Percentiles rank a stretch among this genome's conserved stretches.
Evolutionary conservation across 371 early-diverging fungal species (phyloP).

Genomic region (Apophysomyces sp.): DNA sequence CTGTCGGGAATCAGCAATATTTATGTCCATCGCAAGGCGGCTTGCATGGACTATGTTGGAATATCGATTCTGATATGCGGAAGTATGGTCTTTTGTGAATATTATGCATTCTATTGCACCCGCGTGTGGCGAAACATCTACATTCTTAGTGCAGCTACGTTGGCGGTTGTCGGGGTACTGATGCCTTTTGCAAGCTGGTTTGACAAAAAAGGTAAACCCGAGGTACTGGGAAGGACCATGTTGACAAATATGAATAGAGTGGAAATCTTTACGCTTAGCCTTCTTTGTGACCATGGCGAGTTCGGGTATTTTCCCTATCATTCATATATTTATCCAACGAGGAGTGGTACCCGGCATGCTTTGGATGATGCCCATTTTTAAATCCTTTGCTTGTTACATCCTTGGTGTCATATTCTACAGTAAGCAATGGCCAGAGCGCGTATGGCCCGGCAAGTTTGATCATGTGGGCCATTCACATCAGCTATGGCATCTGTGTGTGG

Average conservation of each 20-base stretch:
- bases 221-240: background rate
- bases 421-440: constrained; percentile 71
- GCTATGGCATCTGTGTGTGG: constrained; percentile 78
- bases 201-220: constrained; percentile 31
- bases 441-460: constrained; percentile 77
- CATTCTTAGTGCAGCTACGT: constrained; percentile 49
- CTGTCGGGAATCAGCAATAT: constrained; percentile 73
- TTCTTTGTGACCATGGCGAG: constrained; percentile 61
- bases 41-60: constrained; percentile 82
- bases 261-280: constrained; percentile 26
- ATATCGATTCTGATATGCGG: constrained; percentile 74
- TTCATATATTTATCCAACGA: constrained; percentile 53
- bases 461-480: constrained; percentile 76
- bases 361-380: constrained; percentile 42
- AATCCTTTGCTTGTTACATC: constrained; percentile 40
- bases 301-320: constrained; percentile 63
- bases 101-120: constrained; percentile 76
- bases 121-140: constrained; percentile 61
- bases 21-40: constrained; percentile 41
- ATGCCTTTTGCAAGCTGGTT: constrained; percentile 53
- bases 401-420: constrained; percentile 59
- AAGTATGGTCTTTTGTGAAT: constrained; percentile 61
- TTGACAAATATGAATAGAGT: background rate
- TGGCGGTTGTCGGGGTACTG: constrained; percentile 41
- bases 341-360: constrained; percentile 50